Evolutionary conservation across 768 basidiomycete species (phyloP), one percentile per base, ranked within the genome.

Genomic region (Auriscalpium microsporum): DNA sequence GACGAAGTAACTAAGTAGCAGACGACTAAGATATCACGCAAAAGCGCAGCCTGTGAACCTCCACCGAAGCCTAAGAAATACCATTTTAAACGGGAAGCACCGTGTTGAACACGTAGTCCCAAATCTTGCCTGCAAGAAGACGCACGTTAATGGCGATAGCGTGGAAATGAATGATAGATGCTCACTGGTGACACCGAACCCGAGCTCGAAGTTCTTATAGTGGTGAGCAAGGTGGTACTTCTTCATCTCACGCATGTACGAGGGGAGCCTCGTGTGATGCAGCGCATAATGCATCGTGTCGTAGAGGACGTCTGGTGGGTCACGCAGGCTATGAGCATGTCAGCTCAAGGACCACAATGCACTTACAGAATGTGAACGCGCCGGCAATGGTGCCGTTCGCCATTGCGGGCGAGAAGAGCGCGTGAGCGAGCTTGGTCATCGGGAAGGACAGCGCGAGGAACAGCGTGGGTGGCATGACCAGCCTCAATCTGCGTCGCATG

Each of bases 161-260:
- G 45, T 8, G 37, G 21, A 23, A 17, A 40, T 21, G 2, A 37
- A 50, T 58, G 28, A 61, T 40, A 38, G 13, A 72, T 28, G 2
- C 82, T 52, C 64, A 88, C 90, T 93, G 8, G 94, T 97, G 10
- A 98, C 94, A 35, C 95, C 94, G 66, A 94, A 98, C 16, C 94
- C 94, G 45, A 98, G 86, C 66, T 96, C 93, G 68, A 92, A 95
- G 75, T 96, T 95, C 73, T 96, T 96, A 77, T 95, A 96, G 69
- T 97, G 95, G 66, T 97, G 94, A 8, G 92, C 94, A 59, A 99
- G 80, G 64, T 99, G 96, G 67, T 97, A 98, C 67, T 90, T 90
- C 77, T 99, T 99, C 88, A 90, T 87, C 67, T 93, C 87, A 56
- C 78, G 79, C 72, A 98, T 69, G 72, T 97, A 96, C 37, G 83